Base-by-base conservation (phyloP, 805 yeast species). In the Scheffersomyces lignosus region DNA sequence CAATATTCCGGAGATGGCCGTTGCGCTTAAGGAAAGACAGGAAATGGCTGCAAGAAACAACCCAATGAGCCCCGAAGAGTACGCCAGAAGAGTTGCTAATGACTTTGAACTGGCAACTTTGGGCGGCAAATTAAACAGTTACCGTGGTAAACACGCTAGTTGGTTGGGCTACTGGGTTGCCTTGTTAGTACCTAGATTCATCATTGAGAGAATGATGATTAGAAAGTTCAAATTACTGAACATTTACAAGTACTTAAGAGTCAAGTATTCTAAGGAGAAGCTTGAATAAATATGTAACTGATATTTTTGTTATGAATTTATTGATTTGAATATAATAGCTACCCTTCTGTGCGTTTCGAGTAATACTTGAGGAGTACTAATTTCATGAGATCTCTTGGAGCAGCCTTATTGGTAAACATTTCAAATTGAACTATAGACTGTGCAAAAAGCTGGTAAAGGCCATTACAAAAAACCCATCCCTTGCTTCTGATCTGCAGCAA, bases 31-130 rank as follows among this genome's bases (percentile, higher is more conserved):
- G 16, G 60, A 54, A 27, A 70, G 91, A 56, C 74, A 75, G 47
- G 56, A 66, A 31, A 79, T 85, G 85, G 79, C 87, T 0, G 70
- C 54, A 24, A 66, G 73, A 13, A 76, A 77, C 56, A 60, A 61
- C 15, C 91, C 93, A 18, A 77, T 81, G 75, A 36, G 62, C 1
- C 73, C 87, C 0, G 78, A 71, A n/a, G 55, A 36, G 1, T 86
- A 80, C 51, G 88, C 88, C 1, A 48, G 49, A 14, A 52, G 66
- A 31, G 78, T 83, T 1, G 77, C 77, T n/a, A 52, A 57, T 27
- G 85, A 80, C 45, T 67, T 69, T 40, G 70, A 66, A 43, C 22
- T 34, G 4, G 52, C 57, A 29, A 47, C 40, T n/a, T 62, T 81
- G 18, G 48, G 41, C 3, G 61, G 64, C 3, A 33, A 41, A 14